Percentiles rank a stretch among this genome's conserved stretches.
phyloP scores from a whole-genome alignment of 2,329 filamentous ascomycete species.

The Penicillium sp. region DNA sequence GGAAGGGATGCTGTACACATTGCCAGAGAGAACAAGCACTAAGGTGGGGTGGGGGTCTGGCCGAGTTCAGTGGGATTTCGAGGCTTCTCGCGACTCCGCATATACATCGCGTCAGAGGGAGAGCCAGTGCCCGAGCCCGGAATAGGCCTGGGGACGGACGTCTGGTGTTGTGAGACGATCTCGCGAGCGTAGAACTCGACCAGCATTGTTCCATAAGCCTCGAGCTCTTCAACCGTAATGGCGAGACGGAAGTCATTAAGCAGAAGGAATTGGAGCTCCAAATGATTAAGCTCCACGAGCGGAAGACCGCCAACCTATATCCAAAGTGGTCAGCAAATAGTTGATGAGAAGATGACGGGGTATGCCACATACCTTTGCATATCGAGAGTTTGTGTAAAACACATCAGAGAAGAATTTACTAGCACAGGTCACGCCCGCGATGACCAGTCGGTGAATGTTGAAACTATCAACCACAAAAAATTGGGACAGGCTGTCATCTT shows the following conservation, averaged over 20 bases:
- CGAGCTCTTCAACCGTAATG: constrained; percentile 89
- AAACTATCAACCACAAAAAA: constrained; percentile 98
- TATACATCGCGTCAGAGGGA: constrained; percentile 34
- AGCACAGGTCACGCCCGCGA: constrained; percentile 94
- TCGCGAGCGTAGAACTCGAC: constrained; percentile 97
- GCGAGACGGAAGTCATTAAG: constrained; percentile 95
- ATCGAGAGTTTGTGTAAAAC: constrained; percentile 98
- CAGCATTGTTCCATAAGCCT: constrained; percentile 96
- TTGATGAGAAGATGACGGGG: constrained; percentile 2
- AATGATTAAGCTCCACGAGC: constrained; percentile 86
- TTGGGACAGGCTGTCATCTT: constrained; percentile 60
- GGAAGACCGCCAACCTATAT: constrained; percentile 87
- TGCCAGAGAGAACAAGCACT: constrained; percentile 2
- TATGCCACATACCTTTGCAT: constrained; percentile 76
- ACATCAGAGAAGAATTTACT: constrained; percentile 99
- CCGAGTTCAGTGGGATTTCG: constrained; percentile 24
- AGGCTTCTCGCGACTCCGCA: constrained; percentile 31
- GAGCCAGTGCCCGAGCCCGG: constrained; percentile 17
- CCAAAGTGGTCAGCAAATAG: not conserved
- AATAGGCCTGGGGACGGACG: constrained; percentile 20
- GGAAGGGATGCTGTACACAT: constrained; percentile 1
- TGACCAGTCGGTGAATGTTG: constrained; percentile 95
- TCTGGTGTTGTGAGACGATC: constrained; percentile 66
- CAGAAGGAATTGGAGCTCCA: constrained; percentile 92
- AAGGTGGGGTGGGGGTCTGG: constrained; percentile 39